Percentiles rank a stretch among this genome's conserved stretches.
Conservation (phyloP, 345 rosid species). For the Zanthoxylum bungeanum region DNA sequence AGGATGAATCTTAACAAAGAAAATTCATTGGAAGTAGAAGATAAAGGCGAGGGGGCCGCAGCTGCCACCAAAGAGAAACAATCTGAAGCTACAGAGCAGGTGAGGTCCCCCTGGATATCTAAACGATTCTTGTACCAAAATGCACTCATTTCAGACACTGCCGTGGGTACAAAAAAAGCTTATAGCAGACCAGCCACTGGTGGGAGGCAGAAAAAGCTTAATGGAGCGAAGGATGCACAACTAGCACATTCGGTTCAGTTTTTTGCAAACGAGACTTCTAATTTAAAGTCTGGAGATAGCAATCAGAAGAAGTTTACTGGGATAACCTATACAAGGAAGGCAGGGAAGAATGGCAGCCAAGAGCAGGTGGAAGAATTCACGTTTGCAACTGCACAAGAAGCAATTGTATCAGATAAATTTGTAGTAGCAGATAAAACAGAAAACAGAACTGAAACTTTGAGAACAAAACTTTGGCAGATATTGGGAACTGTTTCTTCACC, state of each 20-base stretch:
- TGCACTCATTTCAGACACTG: slow-evolving; percentile 34
- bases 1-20: slow-evolving; percentile 28
- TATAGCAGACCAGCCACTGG: slow-evolving; percentile 31
- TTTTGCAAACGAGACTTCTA: slow-evolving; percentile 33
- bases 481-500: slow-evolving; percentile 63
- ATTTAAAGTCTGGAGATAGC: slow-evolving; percentile 31
- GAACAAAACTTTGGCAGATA: slow-evolving; percentile 76
- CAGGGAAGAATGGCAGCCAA: slow-evolving; percentile 28
- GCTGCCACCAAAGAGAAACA: slow-evolving; percentile 33
- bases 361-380: slow-evolving; percentile 47
- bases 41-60: slow-evolving; percentile 24
- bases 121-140: slow-evolving; percentile 38
- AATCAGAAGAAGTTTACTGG: slow-evolving; percentile 32
- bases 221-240: slow-evolving; percentile 35
- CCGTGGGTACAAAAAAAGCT: slow-evolving; percentile 24
- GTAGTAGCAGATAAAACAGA: slow-evolving; percentile 31
- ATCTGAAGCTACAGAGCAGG: slow-evolving; percentile 37
- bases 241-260: slow-evolving; percentile 25
- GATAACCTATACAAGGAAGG: slow-evolving; percentile 38
- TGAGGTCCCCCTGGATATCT: slow-evolving; percentile 58
- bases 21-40: slow-evolving; percentile 26
- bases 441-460: slow-evolving; percentile 57
- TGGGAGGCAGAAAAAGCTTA: slow-evolving; percentile 32
- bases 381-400: slow-evolving; percentile 39
- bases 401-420: slow-evolving; percentile 26